Conservation (phyloP, 768 basidiomycete genomes). For the Tylopilus plumbeoviolaceoides region DNA sequence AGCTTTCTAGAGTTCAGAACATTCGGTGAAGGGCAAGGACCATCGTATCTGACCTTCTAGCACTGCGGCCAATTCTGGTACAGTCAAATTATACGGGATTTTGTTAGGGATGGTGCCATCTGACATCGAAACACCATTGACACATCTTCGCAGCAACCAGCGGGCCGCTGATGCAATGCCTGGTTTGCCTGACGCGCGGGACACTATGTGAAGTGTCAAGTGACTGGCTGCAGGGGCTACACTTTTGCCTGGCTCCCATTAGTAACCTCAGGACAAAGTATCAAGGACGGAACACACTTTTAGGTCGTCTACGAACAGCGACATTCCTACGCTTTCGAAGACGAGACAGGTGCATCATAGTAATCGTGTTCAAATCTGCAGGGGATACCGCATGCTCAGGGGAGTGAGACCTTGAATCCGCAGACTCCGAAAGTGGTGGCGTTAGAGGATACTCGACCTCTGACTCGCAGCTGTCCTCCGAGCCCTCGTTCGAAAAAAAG, state of each 20-base stretch:
- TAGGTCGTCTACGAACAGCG: constrained; percentile 21
- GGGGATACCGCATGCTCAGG: constrained; percentile 34
- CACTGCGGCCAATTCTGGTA: constrained; percentile 43
- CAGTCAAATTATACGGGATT: constrained; percentile 34
- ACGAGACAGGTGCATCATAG: constrained; percentile 15
- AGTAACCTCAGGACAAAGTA: constrained; percentile 3
- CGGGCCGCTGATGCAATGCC: constrained; percentile 55
- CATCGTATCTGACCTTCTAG: constrained; percentile 52
- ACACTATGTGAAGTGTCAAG: constrained; percentile 53
- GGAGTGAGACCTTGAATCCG: constrained; percentile 60
- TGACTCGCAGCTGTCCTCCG: constrained; percentile 40
- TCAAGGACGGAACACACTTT: constrained; percentile 16
- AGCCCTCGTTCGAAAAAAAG: constrained; percentile 21
- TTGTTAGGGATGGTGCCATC: not conserved
- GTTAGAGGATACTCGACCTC: constrained; percentile 70
- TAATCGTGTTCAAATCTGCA: constrained; percentile 15
- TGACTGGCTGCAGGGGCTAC: constrained; percentile 13
- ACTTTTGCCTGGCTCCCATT: constrained; percentile 1
- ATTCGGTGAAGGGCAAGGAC: constrained; percentile 1
- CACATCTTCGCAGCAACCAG: constrained; percentile 34
- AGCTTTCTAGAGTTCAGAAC: constrained; percentile 38
- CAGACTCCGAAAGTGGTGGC: constrained; percentile 72
- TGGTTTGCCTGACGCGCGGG: constrained; percentile 60
- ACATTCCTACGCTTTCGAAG: constrained; percentile 23
- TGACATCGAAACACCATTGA: constrained; percentile 1